Conservation (phyloP, 2,329 filamentous ascomycete genomes). For the Sarocladium kiliense region DNA sequence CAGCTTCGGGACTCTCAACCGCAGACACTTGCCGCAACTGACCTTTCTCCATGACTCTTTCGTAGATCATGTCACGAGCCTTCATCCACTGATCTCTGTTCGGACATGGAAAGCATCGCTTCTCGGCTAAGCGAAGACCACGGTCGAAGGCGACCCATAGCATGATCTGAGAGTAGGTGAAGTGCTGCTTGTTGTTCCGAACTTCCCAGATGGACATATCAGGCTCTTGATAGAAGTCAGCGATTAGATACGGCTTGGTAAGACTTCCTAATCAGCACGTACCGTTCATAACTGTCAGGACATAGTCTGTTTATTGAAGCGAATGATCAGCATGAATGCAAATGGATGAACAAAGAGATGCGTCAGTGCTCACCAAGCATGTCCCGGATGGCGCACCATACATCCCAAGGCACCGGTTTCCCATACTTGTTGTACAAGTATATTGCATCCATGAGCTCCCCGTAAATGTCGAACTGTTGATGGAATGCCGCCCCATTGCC, state of each 20-base stretch:
- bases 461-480: slow-evolving; percentile 74
- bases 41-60: slow-evolving; percentile 72
- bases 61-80: slow-evolving; percentile 63
- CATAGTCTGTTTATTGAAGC: slow-evolving; percentile 47
- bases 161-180: slow-evolving; percentile 79
- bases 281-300: slow-evolving; percentile 60
- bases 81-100: slow-evolving; percentile 62
- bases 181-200: slow-evolving; percentile 69
- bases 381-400: slow-evolving; percentile 66
- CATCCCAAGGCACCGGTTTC: slow-evolving; percentile 70
- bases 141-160: slow-evolving; percentile 78
- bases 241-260: not conserved
- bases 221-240: slow-evolving; percentile 36
- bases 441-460: slow-evolving; percentile 71
- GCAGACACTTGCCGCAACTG: not conserved
- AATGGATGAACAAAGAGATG: not conserved
- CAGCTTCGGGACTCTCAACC: not conserved
- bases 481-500: slow-evolving; percentile 75
- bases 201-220: slow-evolving; percentile 87
- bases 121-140: slow-evolving; percentile 67
- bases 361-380: slow-evolving; percentile 44
- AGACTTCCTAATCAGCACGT: slow-evolving; percentile 15
- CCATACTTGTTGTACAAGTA: slow-evolving; percentile 78
- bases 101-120: slow-evolving; percentile 70
- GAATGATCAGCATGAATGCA: not conserved